A percentile compares a stretch with the other conserved stretches of the same genome.
Conservation (phyloP, 108 stramenopile genomes). For the Nitzschia inconspicua region DNA sequence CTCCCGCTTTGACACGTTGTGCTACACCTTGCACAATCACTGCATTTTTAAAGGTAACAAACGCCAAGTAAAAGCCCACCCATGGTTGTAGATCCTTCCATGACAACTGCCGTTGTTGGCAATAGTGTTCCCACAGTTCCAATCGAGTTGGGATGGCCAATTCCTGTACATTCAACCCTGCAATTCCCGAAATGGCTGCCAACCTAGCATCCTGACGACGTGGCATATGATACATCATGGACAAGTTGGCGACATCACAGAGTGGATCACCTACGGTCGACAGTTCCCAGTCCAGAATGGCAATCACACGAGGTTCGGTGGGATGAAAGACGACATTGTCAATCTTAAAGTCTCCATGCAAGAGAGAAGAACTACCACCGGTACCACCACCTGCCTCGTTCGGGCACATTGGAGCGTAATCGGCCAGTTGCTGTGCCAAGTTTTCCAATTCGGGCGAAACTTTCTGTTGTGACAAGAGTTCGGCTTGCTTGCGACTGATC, state of each 20-base stretch:
- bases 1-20: slow-evolving; percentile 74
- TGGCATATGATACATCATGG: slow-evolving; percentile 85
- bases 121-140: slow-evolving; percentile 56
- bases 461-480: slow-evolving; percentile 24
- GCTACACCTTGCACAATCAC: slow-evolving; percentile 96
- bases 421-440: slow-evolving; percentile 41
- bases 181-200: slow-evolving; percentile 68
- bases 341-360: slow-evolving; percentile 96
- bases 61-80: slow-evolving; percentile 78
- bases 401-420: slow-evolving; percentile 48
- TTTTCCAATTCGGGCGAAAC: slow-evolving; percentile 32
- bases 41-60: slow-evolving; percentile 90
- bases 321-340: slow-evolving; percentile 96
- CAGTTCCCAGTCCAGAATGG: slow-evolving; percentile 97
- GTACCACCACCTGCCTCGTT: too few relatives aligned
- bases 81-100: slow-evolving; percentile 34
- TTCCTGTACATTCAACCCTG: slow-evolving; percentile 30
- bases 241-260: slow-evolving; percentile 92
- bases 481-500: slow-evolving; percentile 68
- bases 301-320: slow-evolving; percentile 82
- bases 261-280: slow-evolving; percentile 88
- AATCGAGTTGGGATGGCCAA: slow-evolving; percentile 69
- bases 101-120: slow-evolving; percentile 1
- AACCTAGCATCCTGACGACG: slow-evolving; percentile 33
- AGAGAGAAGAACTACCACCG: too few relatives aligned